Evolutionary conservation across 805 yeast species (phyloP), one percentile per base, ranked within the genome.

Genomic region (Sungouiella blattae): DNA sequence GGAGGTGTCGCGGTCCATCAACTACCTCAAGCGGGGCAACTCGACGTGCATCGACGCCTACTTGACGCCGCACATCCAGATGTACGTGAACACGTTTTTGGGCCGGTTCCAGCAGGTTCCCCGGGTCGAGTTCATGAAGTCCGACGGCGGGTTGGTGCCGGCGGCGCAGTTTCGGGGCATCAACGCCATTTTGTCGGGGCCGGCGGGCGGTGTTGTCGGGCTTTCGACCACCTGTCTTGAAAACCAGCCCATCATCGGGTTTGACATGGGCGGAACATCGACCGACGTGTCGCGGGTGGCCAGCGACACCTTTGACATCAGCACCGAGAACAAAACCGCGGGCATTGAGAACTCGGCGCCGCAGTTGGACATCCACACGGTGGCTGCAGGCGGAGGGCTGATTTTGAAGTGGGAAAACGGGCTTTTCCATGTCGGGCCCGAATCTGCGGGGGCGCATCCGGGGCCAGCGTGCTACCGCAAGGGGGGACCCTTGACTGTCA

Each of bases 121-220:
- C 29, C 65, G 68, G 42, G 75, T 86, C 40, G 81, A 83, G 46
- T 91, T 91, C 59, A 89, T 89, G 98, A 96, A 91, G 60, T 84
- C 95, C 11, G 96, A 89, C 58, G 98, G 98, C 39, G 98, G 97
- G 3, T 71, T 89, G 40, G 88, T 89, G 15, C 87, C 87, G 37
- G 88, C 93, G 51, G 68, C 77, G 15, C 73, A 77, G 32, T 91
- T 89, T 57, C 81, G 95, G 0, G 98, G 98, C 2, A 66, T 89
- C 23, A 74, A 79, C 47, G 95, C 97, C 4, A 85, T 89, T 31
- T 62, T 89, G 24, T 87, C 96, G 1, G 98, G 98, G 2, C 97
- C 97, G 6, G 97, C 96, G 7, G 97, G 96, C 30, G 97, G 97
- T 33, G 93, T 88, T 37, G 95, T 88, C 18, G 97, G 96, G 0